phyloP scores from a whole-genome alignment of 441 rosid species.

The Isatis lusitanica region DNA sequence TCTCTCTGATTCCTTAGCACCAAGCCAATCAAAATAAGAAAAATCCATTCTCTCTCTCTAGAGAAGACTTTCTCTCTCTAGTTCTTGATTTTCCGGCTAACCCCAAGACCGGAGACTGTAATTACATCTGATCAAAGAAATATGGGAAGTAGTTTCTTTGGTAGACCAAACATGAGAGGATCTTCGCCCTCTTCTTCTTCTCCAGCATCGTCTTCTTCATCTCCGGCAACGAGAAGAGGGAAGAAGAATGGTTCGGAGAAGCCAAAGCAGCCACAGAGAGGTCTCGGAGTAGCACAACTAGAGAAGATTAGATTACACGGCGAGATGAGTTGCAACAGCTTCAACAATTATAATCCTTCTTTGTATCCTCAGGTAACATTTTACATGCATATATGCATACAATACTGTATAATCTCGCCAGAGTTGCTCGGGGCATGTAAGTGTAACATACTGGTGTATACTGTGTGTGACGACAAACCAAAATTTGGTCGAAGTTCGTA shows the following conservation, averaged over 20 bases:
- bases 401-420: neutral
- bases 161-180: conserved; percentile 66
- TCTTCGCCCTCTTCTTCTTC: conserved; percentile 51
- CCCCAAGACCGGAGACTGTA: neutral
- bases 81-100: conserved; percentile 23
- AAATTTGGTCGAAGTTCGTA: neutral
- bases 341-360: conserved; percentile 45
- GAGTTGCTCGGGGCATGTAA: neutral
- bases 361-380: conserved; percentile 49
- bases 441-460: neutral
- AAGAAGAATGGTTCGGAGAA: conserved; percentile 78
- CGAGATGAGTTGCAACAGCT: conserved; percentile 49
- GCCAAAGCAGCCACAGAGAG: conserved; percentile 98
- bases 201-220: conserved; percentile 48
- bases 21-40: conserved; percentile 8
- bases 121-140: conserved; percentile 13
- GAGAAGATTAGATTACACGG: conserved; percentile 93
- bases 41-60: conserved; percentile 1
- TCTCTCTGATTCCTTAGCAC: conserved; percentile 52
- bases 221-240: conserved; percentile 57
- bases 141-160: conserved; percentile 75
- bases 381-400: neutral
- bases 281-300: conserved; percentile 98
- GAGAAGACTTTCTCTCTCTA: conserved; percentile 29
- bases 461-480: neutral